Percentiles rank a stretch among this genome's conserved stretches.
Conservation (phyloP, 2,329 filamentous ascomycete genomes). For the Rosellinia necatrix region DNA sequence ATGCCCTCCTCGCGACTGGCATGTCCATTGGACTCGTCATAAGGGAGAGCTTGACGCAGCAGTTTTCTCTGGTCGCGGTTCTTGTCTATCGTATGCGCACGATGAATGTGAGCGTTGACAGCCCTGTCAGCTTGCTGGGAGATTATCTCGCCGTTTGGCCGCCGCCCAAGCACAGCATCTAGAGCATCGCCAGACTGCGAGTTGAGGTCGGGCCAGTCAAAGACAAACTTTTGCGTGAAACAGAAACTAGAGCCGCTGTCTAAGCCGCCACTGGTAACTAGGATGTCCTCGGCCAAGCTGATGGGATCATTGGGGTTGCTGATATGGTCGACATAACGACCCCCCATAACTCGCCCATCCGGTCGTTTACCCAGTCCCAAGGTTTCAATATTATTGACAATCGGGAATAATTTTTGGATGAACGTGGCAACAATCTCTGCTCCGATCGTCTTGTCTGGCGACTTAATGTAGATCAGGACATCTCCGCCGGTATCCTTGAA, state of each 20-base stretch:
- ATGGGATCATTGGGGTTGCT: conserved; percentile 27
- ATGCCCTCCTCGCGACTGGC: conserved; percentile 23
- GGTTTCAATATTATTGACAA: conserved; percentile 3
- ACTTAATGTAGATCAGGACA: conserved; percentile 22
- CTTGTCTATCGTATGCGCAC: conserved; percentile 19
- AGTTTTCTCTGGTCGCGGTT: conserved; percentile 27
- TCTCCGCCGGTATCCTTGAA: conserved; percentile 23
- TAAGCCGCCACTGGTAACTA: conserved; percentile 1
- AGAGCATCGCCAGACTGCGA: conserved; percentile 20
- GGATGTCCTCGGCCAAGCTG: conserved; percentile 24
- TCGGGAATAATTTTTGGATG: conserved; percentile 2
- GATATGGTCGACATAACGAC: conserved; percentile 26
- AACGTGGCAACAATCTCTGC: conserved; percentile 8
- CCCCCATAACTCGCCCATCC: conserved; percentile 24
- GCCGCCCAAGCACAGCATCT: conserved; percentile 21
- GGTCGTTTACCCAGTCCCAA: conserved; percentile 20
- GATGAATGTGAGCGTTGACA: conserved; percentile 17
- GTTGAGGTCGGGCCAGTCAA: conserved; percentile 23
- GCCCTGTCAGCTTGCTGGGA: conserved; percentile 17
- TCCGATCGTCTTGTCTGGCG: neutral
- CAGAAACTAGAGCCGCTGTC: conserved; percentile 18
- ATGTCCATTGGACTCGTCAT: conserved; percentile 8
- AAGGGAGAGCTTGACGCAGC: conserved; percentile 23
- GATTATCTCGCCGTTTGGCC: conserved; percentile 22
- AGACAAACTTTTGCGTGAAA: conserved; percentile 22